Evolutionary conservation across 2,329 filamentous ascomycete species (phyloP).

Genomic region (Pseudopithomyces maydicus): DNA sequence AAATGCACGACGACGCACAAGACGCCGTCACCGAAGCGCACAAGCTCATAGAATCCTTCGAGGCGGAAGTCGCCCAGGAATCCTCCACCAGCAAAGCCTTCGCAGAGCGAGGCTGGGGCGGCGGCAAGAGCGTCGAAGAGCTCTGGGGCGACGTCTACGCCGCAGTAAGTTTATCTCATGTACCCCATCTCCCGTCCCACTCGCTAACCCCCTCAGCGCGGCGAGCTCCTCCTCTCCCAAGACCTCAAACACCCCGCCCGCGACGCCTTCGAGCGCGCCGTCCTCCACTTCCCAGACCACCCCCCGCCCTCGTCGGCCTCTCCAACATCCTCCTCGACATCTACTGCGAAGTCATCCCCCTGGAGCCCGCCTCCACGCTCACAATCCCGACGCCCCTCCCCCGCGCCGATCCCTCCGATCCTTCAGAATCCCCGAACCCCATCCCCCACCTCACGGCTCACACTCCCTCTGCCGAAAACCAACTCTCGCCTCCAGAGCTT

Average conservation of each 20-base stretch:
- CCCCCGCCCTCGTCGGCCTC: slow-evolving; percentile 79
- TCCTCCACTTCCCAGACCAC: slow-evolving; percentile 81
- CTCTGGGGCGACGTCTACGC: slow-evolving; percentile 83
- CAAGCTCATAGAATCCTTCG: slow-evolving; percentile 73
- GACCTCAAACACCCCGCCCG: slow-evolving; percentile 71
- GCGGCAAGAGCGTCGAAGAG: slow-evolving; percentile 80
- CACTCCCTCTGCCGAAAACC: slow-evolving; percentile 43
- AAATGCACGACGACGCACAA: slow-evolving; percentile 77
- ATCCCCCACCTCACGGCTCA: slow-evolving; percentile 57
- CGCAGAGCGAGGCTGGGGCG: slow-evolving; percentile 73
- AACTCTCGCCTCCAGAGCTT: slow-evolving; percentile 67
- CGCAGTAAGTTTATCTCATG: slow-evolving; percentile 64
- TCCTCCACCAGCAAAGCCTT: slow-evolving; percentile 67
- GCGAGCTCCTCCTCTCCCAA: slow-evolving; percentile 67
- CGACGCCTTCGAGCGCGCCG: slow-evolving; percentile 78
- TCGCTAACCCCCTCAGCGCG: slow-evolving; percentile 57
- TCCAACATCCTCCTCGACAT: slow-evolving; percentile 86
- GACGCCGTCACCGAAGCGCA: slow-evolving; percentile 82
- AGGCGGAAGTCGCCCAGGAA: slow-evolving; percentile 68
- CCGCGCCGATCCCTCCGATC: slow-evolving; percentile 13
- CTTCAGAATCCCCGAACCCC: slow-evolving; percentile 18
- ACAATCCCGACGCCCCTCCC: slow-evolving; percentile 15
- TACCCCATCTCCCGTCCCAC: slow-evolving; percentile 2
- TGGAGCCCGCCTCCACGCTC: slow-evolving; percentile 59
- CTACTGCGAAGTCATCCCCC: slow-evolving; percentile 67